Conservation (phyloP, 139 green algal species). For the Haematococcus lacustris region DNA sequence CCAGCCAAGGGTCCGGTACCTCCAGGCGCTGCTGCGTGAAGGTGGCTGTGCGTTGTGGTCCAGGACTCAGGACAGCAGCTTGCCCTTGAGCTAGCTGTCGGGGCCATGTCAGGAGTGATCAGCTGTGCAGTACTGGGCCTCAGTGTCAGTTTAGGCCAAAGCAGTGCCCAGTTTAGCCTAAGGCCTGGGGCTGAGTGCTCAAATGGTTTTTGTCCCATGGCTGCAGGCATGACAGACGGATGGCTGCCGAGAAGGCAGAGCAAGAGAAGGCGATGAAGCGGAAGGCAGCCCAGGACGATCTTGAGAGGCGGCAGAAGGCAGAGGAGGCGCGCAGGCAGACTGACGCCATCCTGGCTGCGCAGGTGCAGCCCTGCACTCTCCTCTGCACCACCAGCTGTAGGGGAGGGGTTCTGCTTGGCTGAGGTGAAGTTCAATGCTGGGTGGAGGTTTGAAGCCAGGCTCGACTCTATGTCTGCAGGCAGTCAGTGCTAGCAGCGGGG, state of each 20-base stretch:
- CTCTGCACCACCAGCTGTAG: background rate
- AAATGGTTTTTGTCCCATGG: background rate
- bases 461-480: too few relatives aligned
- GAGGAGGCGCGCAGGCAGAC: constrained; percentile 57
- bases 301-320: constrained; percentile 62
- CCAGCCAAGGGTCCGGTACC: too few relatives aligned
- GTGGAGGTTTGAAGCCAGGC: too few relatives aligned
- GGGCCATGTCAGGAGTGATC: background rate
- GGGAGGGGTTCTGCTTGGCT: background rate
- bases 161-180: too few relatives aligned
- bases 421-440: too few relatives aligned
- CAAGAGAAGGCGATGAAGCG: constrained; percentile 45
- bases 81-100: constrained; percentile 13
- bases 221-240: constrained; percentile 27
- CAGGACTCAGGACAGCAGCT: constrained; percentile 5
- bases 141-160: background rate
- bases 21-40: too few relatives aligned
- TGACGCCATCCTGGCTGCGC: constrained; percentile 58
- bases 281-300: constrained; percentile 51
- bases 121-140: background rate
- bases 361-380: constrained; percentile 15
- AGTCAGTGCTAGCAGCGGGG: too few relatives aligned
- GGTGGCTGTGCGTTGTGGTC: background rate
- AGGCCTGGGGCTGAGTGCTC: background rate
- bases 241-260: constrained; percentile 29